Evolutionary conservation across 192 early-diverging fungal genomes (phyloP), one percentile per base, ranked within the genome.

Genomic region (Allomyces macrogynus): DNA sequence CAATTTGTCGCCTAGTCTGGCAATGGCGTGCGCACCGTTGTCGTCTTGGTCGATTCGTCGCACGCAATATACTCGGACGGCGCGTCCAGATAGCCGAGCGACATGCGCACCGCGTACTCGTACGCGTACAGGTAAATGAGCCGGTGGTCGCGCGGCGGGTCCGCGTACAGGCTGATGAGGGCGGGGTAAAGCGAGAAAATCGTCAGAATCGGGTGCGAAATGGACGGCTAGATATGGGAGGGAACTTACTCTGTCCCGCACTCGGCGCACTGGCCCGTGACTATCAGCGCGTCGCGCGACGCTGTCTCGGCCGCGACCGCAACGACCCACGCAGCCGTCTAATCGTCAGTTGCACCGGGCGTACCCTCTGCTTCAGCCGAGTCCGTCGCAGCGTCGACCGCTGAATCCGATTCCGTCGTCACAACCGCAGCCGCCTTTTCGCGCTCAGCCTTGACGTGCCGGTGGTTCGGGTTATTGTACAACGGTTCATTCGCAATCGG

Each of bases 401-500:
- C 67, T 1, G 65, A 25, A 65, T 68, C 71, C n/a, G 61, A 25
- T 24, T 57, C 49, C 14, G 69, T 67, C 12, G 61, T 65, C 7
- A 23, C 49, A 10, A 57, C 63, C 25, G 61, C 25, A 62, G 25
- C 61, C 57, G 9, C 27, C 16, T 26, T 54, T 23, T 64, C 64
- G n/a, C 66, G 40, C 1, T 68, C 27, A 0, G 63, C 23, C 9
- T 63, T 54, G 3, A 70, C 67, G 24, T 49, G 25, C 3, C 43
- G 71, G 62, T 4, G 68, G 1, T 82, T 79, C 11, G 68, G 61
- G 71, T 84, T 82, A 61, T 84, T 79, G 73, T 98, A 98, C 3
- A 96, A 67, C 14, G 95, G 95, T 68, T 98, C 95, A 68, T 98
- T 96, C 23, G 87, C 90, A 64, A 98, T 95, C 1, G 93, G 92